Evolutionary conservation across 2,329 filamentous ascomycete species (phyloP), one percentile per base, ranked within the genome.

Genomic region (Fusarium sp.): DNA sequence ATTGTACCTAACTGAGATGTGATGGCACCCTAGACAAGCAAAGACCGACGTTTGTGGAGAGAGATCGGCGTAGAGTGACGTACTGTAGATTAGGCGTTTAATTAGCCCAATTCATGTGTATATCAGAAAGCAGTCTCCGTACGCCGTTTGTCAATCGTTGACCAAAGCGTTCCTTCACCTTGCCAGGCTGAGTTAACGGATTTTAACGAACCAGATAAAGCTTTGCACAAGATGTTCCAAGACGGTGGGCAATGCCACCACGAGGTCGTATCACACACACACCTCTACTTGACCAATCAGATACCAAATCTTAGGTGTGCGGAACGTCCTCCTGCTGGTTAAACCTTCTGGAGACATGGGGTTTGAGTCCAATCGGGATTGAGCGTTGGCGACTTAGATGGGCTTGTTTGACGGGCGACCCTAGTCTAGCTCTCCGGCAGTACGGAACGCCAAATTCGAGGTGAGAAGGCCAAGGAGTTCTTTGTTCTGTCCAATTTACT

Each of bases 1-100:
- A 70, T 67, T 54, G 67, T 61, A 38, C 58, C 68, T 64, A 64
- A 45, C 45, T 60, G 65, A 67, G 58, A 61, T 65, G 26, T 60
- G 63, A 69, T 53, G 53, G 51, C 42, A 42, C 47, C 35, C 35
- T 53, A 29, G 48, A 36, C 39, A 64, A 57, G 36, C 53, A 26
- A 47, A 28, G 39, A 31, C 35, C 36, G 35, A 34, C 47, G 45
- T 46, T 44, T 44, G 50, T 35, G 54, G 62, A 52, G 53, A 52
- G 53, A 40, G 64, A 69, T 68, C 61, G 49, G 36, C 52, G 40
- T 38, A 36, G 13, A 25, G 29, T 34, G 26, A 19, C 31, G 26
- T 10, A 28, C 9, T 28, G 7, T 38, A 12, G 35, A 22, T 9
- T 38, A n/a, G 15, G 34, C 13, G 34, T 35, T 35, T 11, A 28